phyloP scores from a whole-genome alignment of 495 filamentous ascomycete genomes.

The Daldinia concentrica region DNA sequence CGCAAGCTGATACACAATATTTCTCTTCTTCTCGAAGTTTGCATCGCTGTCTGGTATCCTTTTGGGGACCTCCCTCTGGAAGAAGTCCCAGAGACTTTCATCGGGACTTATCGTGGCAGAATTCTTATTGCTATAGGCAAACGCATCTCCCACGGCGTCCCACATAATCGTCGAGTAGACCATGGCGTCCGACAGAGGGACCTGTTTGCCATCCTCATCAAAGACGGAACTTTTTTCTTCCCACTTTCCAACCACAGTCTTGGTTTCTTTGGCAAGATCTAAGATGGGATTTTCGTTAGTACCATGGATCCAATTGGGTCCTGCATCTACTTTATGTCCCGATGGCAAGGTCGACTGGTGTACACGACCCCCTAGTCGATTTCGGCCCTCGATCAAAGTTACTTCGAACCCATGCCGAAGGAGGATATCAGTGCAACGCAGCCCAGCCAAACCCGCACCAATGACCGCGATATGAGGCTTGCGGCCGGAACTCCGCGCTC shows the following conservation, averaged over 20 bases:
- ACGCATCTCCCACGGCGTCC: conserved; percentile 80
- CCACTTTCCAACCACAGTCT: conserved; percentile 67
- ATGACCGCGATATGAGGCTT: conserved; percentile 72
- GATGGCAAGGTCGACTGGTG: conserved; percentile 59
- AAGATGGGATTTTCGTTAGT: conserved; percentile 85
- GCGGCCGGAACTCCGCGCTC: conserved; percentile 45
- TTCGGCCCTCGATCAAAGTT: conserved; percentile 84
- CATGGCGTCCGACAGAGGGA: conserved; percentile 62
- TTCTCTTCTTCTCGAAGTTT: conserved; percentile 57
- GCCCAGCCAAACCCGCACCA: conserved; percentile 87
- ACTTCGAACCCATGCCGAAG: conserved; percentile 80
- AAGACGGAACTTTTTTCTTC: conserved; percentile 67
- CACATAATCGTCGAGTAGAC: conserved; percentile 73
- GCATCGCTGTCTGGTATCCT: conserved; percentile 60
- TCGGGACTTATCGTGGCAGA: conserved; percentile 69
- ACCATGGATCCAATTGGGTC: conserved; percentile 97
- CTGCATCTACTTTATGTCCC: conserved; percentile 66
- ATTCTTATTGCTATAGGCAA: conserved; percentile 77
- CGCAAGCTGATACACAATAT: conserved; percentile 68
- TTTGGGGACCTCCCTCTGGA: conserved; percentile 66
- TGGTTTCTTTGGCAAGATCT: conserved; percentile 74
- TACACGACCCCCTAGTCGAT: conserved; percentile 86
- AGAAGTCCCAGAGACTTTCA: conserved; percentile 81
- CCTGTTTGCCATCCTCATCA: conserved; percentile 67
- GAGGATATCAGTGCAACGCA: conserved; percentile 86